Evolutionary conservation across 345 rosid species (phyloP), one percentile per base, ranked within the genome.

Genomic region (Bruguiera parviflora): DNA sequence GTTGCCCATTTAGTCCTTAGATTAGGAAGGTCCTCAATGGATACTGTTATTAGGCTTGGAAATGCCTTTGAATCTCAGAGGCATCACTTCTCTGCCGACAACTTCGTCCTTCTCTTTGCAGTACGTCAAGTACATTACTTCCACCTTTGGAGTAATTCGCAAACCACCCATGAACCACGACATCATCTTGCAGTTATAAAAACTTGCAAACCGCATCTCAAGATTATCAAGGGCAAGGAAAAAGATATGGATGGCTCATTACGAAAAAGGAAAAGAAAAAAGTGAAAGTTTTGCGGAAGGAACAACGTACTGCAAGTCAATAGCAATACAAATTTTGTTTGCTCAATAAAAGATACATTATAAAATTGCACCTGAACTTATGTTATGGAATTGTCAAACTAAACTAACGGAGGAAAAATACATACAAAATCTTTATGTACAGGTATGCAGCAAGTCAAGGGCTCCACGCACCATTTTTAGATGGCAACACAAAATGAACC

Each of bases 41-140:
- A 68, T 71, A 83, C 56, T 52, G 76, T 83, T 84, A 52, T 81
- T n/a, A 79, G 81, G 76, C 71, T 59, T 49, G 80, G 78, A 74
- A 85, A 83, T 65, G 79, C 64, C 57, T 49, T 25, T 69, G 61
- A 22, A 58, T 64, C 72, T 25, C 47, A 49, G 27, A 28, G 66
- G 61, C 39, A 46, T 73, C 57, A 61, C 76, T 2, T 67, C 64
- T 31, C 29, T 56, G 10, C 64, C 67, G 27, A 79, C 68, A 62
- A 85, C 28, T 66, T 73, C 82, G 55, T 85, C 85, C 70, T 83
- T 46, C 56, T 81, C 83, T 73, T 70, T 75, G 66, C 89, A 83
- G 78, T 83, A 57, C 39, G 75, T 66, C 64, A 79, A 25, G 58
- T 80, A 78, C 72, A 84, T 63, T 49, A 64, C 66, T 63, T 82